phyloP scores from a whole-genome alignment of 257 asterid species.

The Buddleja alternifolia region DNA sequence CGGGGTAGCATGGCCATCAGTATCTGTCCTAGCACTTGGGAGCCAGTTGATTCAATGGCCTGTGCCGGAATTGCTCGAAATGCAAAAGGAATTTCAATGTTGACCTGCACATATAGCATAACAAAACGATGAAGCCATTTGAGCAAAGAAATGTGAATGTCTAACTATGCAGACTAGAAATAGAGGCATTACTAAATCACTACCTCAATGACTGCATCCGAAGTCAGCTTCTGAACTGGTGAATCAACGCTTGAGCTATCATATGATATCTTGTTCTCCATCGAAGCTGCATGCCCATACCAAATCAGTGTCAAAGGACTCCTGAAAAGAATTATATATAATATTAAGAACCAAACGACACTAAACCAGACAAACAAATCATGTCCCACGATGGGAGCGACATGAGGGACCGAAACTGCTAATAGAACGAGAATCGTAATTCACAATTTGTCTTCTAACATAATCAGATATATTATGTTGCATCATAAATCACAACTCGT shows the following conservation, averaged over 20 bases:
- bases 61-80: conserved; percentile 82
- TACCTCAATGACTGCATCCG: conserved; percentile 94
- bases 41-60: conserved; percentile 85
- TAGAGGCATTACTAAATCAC: not conserved
- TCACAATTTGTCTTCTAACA: conserved; percentile 14
- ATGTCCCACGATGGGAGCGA: not conserved
- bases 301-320: conserved; percentile 95
- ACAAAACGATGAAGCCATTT: conserved; percentile 25
- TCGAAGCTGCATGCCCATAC: conserved; percentile 99
- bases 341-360: conserved; percentile 51
- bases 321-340: conserved; percentile 77
- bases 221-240: conserved; percentile 70
- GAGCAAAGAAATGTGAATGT: not conserved
- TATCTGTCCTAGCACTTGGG: conserved; percentile 84
- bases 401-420: not conserved
- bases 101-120: conserved; percentile 60
- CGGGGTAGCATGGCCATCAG: conserved; percentile 92
- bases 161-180: conserved; percentile 11
- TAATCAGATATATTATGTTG: not conserved
- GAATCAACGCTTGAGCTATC: conserved; percentile 54
- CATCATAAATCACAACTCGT: not conserved
- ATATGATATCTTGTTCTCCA: conserved; percentile 83
- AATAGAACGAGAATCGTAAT: not conserved
- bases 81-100: conserved; percentile 85
- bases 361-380: conserved; percentile 28